Percentiles rank a stretch among this genome's conserved stretches.
Conservation (phyloP, 768 basidiomycete species). For the Leccinum imitatum region DNA sequence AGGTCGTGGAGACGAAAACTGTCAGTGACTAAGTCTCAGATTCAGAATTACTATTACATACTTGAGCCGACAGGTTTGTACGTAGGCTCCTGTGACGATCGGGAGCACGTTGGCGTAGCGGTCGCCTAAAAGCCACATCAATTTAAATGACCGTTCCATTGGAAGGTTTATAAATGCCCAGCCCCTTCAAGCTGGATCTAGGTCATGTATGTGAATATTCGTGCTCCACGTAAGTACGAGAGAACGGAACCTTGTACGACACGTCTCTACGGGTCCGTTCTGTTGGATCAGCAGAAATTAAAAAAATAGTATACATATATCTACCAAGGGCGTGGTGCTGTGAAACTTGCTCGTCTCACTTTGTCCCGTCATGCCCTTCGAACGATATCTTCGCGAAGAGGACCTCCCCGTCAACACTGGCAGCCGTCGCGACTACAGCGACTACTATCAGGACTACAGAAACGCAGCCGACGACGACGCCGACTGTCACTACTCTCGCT, state of each 20-base stretch:
- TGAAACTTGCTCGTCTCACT: background rate
- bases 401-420: slow-evolving; percentile 3
- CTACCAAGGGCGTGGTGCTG: background rate
- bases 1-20: background rate
- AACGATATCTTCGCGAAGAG: slow-evolving; percentile 37
- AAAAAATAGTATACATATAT: slow-evolving; percentile 12
- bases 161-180: slow-evolving; percentile 1
- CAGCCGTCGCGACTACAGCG: slow-evolving; percentile 5
- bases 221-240: background rate
- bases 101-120: slow-evolving; percentile 16
- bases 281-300: slow-evolving; percentile 11
- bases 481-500: slow-evolving; percentile 10
- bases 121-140: slow-evolving; percentile 23
- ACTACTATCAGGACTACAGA: slow-evolving; percentile 16
- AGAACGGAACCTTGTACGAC: slow-evolving; percentile 8
- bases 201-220: slow-evolving; percentile 3
- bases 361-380: slow-evolving; percentile 38
- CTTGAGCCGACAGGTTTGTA: slow-evolving; percentile 17
- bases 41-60: slow-evolving; percentile 24
- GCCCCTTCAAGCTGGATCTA: slow-evolving; percentile 14
- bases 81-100: slow-evolving; percentile 30
- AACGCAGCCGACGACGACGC: slow-evolving; percentile 9
- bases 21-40: background rate
- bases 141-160: slow-evolving; percentile 12
- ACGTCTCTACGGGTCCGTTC: background rate